phyloP scores from a whole-genome alignment of 495 filamentous ascomycete species.

The Symbiotaphrina buchneri region DNA sequence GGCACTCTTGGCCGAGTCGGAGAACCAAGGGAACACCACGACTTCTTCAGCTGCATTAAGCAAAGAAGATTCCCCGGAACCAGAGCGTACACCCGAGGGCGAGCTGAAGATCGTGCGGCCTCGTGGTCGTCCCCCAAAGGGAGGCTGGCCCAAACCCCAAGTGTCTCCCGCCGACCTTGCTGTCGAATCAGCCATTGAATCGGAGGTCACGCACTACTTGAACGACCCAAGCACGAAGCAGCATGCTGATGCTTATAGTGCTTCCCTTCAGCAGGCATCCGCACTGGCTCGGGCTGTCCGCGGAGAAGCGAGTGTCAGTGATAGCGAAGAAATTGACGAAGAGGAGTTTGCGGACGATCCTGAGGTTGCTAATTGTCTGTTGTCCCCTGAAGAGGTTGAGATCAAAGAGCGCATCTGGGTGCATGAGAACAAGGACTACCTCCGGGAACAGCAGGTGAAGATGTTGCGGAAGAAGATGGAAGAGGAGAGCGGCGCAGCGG shows the following conservation, averaged over 20 bases:
- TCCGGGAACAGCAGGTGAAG: conserved; percentile 63
- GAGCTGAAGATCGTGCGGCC: not conserved
- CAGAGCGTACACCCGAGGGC: not conserved
- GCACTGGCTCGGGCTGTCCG: not conserved
- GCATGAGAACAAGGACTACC: conserved; percentile 77
- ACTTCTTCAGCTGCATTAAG: not conserved
- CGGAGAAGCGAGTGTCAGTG: not conserved
- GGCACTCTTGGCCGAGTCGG: conserved; percentile 7
- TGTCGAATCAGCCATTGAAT: conserved; percentile 22
- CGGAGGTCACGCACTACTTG: conserved; percentile 24
- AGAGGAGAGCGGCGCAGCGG: conserved; percentile 20
- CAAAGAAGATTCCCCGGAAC: not conserved
- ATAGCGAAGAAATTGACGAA: conserved; percentile 31
- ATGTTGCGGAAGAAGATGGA: conserved; percentile 37
- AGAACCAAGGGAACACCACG: conserved; percentile 4
- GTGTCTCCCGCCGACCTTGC: conserved; percentile 7
- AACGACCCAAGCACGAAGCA: conserved; percentile 21
- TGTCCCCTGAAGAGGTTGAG: conserved; percentile 42
- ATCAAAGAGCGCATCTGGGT: conserved; percentile 83
- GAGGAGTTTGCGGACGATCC: conserved; percentile 71
- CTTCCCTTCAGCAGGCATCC: conserved; percentile 13
- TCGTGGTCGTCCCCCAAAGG: not conserved
- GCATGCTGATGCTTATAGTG: conserved; percentile 20
- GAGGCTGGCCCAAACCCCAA: not conserved
- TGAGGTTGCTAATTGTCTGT: conserved; percentile 56